These are phyloP conservation scores for Lipomyces mesembrius DNA, from an alignment of 805 yeast genomes.

Conservation along the genomic window DNA sequence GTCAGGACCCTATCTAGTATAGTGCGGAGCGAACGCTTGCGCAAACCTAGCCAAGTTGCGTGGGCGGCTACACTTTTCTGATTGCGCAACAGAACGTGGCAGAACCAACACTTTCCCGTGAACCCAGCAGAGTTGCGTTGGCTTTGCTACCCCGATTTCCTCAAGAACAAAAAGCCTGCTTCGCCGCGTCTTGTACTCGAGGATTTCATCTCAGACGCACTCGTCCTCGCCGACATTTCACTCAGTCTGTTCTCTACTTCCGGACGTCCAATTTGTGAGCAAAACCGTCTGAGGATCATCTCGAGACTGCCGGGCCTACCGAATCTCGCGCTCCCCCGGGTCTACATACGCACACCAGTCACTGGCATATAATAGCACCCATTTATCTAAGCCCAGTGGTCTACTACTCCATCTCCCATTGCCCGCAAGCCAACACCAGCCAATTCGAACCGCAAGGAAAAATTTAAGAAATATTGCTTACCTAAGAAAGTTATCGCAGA, in stretches of 20 bases:
- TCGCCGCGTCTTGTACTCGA: background rate
- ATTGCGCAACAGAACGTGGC: background rate
- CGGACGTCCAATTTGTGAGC: background rate
- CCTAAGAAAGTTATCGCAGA: constrained; percentile 74
- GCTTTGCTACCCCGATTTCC: background rate
- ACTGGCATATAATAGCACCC: background rate
- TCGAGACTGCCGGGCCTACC: background rate
- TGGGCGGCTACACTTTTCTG: background rate
- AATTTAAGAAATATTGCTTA: constrained; percentile 16
- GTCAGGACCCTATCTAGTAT: no score
- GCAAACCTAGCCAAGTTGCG: no score
- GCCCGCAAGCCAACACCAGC: background rate
- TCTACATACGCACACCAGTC: no score
- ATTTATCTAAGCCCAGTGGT: background rate
- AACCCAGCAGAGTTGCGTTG: background rate
- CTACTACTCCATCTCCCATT: background rate
- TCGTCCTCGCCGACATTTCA: background rate
- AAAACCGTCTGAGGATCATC: background rate
- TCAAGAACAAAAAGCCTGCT: background rate
- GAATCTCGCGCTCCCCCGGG: no score
- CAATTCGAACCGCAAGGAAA: background rate
- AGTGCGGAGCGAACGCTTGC: no score
- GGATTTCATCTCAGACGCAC: background rate
- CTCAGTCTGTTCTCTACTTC: background rate
- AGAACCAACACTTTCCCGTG: background rate